These are phyloP conservation scores for Gossypium stocksii DNA, from an alignment of 345 rosid genomes.

Conservation along the genomic window DNA sequence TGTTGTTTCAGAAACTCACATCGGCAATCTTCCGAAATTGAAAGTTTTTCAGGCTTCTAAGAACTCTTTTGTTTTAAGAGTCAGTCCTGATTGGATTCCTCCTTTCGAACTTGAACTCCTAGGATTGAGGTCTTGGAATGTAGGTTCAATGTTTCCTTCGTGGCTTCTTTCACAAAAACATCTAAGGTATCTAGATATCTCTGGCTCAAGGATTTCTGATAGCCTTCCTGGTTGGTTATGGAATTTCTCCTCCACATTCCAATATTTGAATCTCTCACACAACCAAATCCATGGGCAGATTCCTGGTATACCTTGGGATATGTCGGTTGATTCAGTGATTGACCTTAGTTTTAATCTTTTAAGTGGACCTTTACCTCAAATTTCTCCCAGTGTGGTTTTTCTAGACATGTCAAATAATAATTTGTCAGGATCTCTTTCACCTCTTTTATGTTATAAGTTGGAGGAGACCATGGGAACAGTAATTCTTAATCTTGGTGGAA, in stretches of 20 bases:
- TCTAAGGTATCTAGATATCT: conserved; percentile 5
- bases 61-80: background rate
- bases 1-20: background rate
- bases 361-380: conserved; percentile 19
- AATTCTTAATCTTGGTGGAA: conserved; percentile 16
- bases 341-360: conserved; percentile 25
- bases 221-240: background rate
- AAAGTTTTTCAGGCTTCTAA: background rate
- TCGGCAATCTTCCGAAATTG: background rate
- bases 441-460: conserved; percentile 10
- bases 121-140: background rate
- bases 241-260: conserved; percentile 6
- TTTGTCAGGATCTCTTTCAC: conserved; percentile 16
- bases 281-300: conserved; percentile 24
- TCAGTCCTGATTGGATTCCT: background rate
- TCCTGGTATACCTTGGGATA: conserved; percentile 8
- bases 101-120: background rate
- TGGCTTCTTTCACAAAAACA: background rate
- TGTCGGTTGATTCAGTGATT: background rate
- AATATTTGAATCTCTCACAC: conserved; percentile 19
- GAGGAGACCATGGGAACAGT: background rate
- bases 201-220: background rate
- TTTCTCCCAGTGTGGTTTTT: conserved; percentile 7
- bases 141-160: background rate
- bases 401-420: conserved; percentile 26